Conservation (phyloP, 1,284 basidiomycete genomes). For the Malassezia obtusa region DNA sequence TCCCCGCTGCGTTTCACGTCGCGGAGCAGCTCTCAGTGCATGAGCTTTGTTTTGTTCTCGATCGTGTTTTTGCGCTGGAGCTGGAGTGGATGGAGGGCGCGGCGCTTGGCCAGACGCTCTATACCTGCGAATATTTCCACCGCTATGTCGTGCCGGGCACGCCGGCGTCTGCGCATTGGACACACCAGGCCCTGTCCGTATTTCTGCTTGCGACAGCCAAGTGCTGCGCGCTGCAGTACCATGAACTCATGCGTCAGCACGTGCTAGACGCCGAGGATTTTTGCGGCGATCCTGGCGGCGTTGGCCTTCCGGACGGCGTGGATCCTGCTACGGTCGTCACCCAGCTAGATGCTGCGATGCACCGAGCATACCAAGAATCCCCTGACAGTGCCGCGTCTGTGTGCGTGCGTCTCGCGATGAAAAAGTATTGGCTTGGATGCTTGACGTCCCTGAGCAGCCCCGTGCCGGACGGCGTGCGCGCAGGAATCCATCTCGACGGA, state of each 20-base stretch:
- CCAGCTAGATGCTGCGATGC: background rate
- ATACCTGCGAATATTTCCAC: slow-evolving; percentile 11
- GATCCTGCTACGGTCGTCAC: background rate
- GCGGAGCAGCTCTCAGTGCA: background rate
- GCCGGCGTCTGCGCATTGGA: background rate
- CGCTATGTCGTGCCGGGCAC: background rate
- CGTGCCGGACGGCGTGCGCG: background rate
- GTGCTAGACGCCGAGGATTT: slow-evolving; percentile 16
- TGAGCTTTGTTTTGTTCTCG: slow-evolving; percentile 14
- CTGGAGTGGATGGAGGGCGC: slow-evolving; percentile 11
- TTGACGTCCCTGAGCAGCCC: background rate
- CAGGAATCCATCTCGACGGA: background rate
- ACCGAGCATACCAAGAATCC: background rate
- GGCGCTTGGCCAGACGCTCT: slow-evolving; percentile 11
- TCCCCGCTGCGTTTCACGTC: background rate
- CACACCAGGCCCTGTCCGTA: background rate
- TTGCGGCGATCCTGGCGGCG: slow-evolving; percentile 8
- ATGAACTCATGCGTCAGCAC: slow-evolving; percentile 8
- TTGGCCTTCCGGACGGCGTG: slow-evolving; percentile 5
- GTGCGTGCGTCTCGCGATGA: background rate
- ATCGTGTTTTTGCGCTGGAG: slow-evolving; percentile 14
- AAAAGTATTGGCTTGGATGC: slow-evolving; percentile 5
- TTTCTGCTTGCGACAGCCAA: slow-evolving; percentile 9
- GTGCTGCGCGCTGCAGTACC: slow-evolving; percentile 9
- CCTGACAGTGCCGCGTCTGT: background rate